Percentiles rank a stretch among this genome's conserved stretches.
These are phyloP conservation scores for Penicillium digitatum DNA, from an alignment of 2,329 filamentous ascomycete genomes.

Conservation along the genomic window DNA sequence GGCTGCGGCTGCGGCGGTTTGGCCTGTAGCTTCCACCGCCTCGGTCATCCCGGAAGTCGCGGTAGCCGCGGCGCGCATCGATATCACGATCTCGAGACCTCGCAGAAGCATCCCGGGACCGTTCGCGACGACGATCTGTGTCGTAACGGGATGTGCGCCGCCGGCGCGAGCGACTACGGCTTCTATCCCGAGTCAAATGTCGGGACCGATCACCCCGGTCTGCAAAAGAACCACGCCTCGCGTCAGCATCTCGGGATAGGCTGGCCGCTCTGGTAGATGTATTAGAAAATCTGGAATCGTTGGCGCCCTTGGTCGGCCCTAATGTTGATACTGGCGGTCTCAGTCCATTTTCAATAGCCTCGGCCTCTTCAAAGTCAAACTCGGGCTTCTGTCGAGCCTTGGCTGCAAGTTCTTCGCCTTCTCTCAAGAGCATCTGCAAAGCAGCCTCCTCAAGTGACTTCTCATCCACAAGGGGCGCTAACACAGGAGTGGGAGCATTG, in stretches of 20 bases:
- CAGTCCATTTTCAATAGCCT: conserved; percentile 40
- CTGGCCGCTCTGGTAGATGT: conserved; percentile 29
- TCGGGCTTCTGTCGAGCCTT: conserved; percentile 50
- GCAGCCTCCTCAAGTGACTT: conserved; percentile 55
- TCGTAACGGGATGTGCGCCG: conserved; percentile 30
- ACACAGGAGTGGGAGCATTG: conserved; percentile 33
- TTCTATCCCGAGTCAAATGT: conserved; percentile 26
- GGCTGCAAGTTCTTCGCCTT: conserved; percentile 53
- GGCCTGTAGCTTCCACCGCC: conserved; percentile 34
- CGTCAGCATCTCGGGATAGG: conserved; percentile 28
- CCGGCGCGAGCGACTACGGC: conserved; percentile 31
- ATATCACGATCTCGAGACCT: conserved; percentile 33
- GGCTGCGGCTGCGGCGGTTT: conserved; percentile 34
- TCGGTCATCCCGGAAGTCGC: conserved; percentile 29
- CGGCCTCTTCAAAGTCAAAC: conserved; percentile 49
- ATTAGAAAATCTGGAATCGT: conserved; percentile 28
- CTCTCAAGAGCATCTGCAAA: conserved; percentile 51
- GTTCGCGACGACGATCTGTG: conserved; percentile 28
- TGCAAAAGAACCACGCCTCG: conserved; percentile 27
- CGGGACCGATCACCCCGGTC: conserved; percentile 27
- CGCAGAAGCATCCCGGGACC: conserved; percentile 28
- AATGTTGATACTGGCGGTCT: conserved; percentile 25
- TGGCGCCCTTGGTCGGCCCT: conserved; percentile 24
- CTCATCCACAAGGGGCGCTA: conserved; percentile 43
- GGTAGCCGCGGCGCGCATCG: conserved; percentile 33